Evolutionary conservation across 306 rosid species (phyloP).

Genomic region (Vachellia pachyceras): DNA sequence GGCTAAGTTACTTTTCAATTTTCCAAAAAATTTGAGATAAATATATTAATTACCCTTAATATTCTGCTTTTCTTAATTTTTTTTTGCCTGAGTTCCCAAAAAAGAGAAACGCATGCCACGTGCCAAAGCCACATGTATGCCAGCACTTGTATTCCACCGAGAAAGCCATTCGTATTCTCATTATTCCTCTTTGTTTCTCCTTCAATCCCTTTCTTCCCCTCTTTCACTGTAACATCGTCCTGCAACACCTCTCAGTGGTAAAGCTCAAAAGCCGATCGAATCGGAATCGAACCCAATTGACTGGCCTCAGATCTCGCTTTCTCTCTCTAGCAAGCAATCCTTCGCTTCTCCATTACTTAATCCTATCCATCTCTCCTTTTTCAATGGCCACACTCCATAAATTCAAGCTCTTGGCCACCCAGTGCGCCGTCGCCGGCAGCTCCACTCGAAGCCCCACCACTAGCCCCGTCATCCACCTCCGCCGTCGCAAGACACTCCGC

Average conservation of each 20-base stretch:
- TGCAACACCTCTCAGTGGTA: not conserved
- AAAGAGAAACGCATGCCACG: not conserved
- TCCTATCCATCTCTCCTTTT: not conserved
- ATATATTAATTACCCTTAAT: too few species aligned
- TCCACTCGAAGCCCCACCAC: constrained; percentile 68
- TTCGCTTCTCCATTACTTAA: not conserved
- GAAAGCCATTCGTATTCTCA: not conserved
- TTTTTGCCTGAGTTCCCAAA: not conserved
- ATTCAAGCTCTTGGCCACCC: constrained; percentile 75
- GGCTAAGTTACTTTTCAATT: too few species aligned
- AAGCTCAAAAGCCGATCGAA: constrained; percentile 2
- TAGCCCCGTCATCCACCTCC: constrained; percentile 75
- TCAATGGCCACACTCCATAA: constrained; percentile 70
- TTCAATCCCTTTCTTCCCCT: not conserved
- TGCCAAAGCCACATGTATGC: not conserved
- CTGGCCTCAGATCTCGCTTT: constrained; percentile 20
- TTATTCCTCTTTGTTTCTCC: not conserved
- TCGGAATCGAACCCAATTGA: constrained; percentile 13
- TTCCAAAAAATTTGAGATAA: too few species aligned
- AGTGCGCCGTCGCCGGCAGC: constrained; percentile 69
- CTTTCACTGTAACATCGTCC: not conserved
- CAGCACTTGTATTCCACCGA: constrained; percentile 9
- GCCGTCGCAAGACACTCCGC: constrained; percentile 74
- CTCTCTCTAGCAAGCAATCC: constrained; percentile 28
- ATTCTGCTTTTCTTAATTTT: too few species aligned